These are phyloP conservation scores for Ramaria sp. DNA, from an alignment of 768 basidiomycete species.

Conservation along the genomic window DNA sequence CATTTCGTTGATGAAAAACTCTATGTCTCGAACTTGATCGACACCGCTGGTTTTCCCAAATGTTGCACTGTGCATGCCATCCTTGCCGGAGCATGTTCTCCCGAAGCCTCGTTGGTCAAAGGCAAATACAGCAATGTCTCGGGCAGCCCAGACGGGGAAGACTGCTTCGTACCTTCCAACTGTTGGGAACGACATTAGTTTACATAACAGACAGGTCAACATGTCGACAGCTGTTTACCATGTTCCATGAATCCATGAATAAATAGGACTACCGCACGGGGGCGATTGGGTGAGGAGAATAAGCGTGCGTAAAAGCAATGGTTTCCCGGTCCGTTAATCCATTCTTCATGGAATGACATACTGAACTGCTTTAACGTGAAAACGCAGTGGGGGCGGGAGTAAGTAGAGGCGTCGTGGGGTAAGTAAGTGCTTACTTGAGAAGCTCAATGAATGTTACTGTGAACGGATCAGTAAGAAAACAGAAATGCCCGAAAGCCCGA, in stretches of 20 bases:
- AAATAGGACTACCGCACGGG: conserved; percentile 47
- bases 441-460: too few relatives aligned
- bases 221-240: conserved; percentile 16
- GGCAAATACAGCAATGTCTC: conserved; percentile 54
- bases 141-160: conserved; percentile 42
- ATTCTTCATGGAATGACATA: not conserved
- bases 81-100: conserved; percentile 45
- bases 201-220: not conserved
- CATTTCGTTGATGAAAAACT: conserved; percentile 53
- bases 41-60: conserved; percentile 54
- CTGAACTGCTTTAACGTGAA: too few relatives aligned
- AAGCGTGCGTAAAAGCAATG: not conserved
- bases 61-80: conserved; percentile 40
- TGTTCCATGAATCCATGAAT: conserved; percentile 75
- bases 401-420: too few relatives aligned
- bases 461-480: too few relatives aligned
- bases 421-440: too few relatives aligned
- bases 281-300: not conserved
- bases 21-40: conserved; percentile 55
- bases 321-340: not conserved
- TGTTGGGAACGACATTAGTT: too few relatives aligned
- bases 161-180: conserved; percentile 54
- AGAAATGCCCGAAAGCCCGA: too few relatives aligned
- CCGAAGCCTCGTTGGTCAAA: conserved; percentile 80
- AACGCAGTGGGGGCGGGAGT: too few relatives aligned